Base-by-base conservation (phyloP, 805 yeast species). In the Debaryomyces prosopidis region DNA sequence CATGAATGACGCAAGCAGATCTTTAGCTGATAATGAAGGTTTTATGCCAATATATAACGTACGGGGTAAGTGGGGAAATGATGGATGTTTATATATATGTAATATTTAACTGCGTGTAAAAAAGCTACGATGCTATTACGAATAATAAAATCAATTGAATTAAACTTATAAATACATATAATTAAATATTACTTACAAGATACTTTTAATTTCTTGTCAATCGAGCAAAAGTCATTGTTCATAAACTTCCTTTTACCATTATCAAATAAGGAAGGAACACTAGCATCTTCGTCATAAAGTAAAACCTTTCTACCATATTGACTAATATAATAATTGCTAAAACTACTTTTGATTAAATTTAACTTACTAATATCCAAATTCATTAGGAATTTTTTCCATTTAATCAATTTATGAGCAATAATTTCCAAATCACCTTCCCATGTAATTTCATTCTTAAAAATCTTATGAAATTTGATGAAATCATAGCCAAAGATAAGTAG, bases 41-140 rank as follows among this genome's bases (percentile, higher is more conserved):
- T 83, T 75, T 63, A 66, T 73, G 65, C 63, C 68, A 9, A 48
- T 70, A 17, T 68, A 77, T 3, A 77, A 76, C 5, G 66, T 82
- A 0, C 55, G 51, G 30, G 90, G 89, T 0, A 69, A 71, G 31
- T 84, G 84, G 75, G 91, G 89, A 11, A 68, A 62, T 23, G 92
- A 86, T 61, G 91, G 91, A 2, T 85, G 91, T 57, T 73, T 86
- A 47, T 86, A 85, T 58, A 73, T 71, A 42, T 51, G 51, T 48
- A 44, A 23, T 12, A 11, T 7, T 30, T 30, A 30, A 30, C 11
- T 8, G 16, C 8, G 16, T 30, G 10, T 14, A 30, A 9, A 30
- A 30, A 11, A 4, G 26, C 26, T 23, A 23, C 26, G 9, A 23
- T 23, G 5, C 26, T n/a, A 10, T 23, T 23, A 23, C 19, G 8